phyloP scores from a whole-genome alignment of 1,284 basidiomycete species.

The Mycocalia duriaeana region DNA sequence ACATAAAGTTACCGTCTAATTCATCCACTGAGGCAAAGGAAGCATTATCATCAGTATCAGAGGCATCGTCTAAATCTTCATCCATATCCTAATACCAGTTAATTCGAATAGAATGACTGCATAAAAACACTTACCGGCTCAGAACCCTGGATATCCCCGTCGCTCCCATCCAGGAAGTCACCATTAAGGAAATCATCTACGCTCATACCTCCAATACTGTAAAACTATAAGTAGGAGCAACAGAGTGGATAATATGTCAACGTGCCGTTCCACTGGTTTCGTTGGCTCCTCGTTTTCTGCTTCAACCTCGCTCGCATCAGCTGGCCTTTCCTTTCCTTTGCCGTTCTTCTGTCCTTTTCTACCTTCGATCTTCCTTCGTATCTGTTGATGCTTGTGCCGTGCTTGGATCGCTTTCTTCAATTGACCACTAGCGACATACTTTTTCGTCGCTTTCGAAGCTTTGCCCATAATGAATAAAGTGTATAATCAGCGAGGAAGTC shows the following conservation, averaged over 20 bases:
- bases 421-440: constrained; percentile 84
- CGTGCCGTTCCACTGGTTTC: constrained; percentile 29
- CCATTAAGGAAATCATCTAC: constrained; percentile 82
- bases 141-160: constrained; percentile 27
- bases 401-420: constrained; percentile 82
- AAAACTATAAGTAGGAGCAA: no score
- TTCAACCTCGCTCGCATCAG: constrained; percentile 33
- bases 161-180: constrained; percentile 62
- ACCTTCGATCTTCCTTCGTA: constrained; percentile 65
- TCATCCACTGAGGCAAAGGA: constrained; percentile 77
- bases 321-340: constrained; percentile 33
- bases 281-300: constrained; percentile 32
- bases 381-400: constrained; percentile 71
- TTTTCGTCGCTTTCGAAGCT: constrained; percentile 69
- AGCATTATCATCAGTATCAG: constrained; percentile 54
- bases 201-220: constrained; percentile 58
- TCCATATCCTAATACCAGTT: constrained; percentile 13
- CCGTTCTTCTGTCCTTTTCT: constrained; percentile 45
- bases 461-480: constrained; percentile 24
- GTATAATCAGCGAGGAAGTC: no score
- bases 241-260: no score
- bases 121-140: constrained; percentile 13
- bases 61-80: constrained; percentile 43
- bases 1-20: constrained; percentile 50
- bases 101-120: background rate